phyloP scores from a whole-genome alignment of 768 basidiomycete species.

The Antrodiella citrinella region DNA sequence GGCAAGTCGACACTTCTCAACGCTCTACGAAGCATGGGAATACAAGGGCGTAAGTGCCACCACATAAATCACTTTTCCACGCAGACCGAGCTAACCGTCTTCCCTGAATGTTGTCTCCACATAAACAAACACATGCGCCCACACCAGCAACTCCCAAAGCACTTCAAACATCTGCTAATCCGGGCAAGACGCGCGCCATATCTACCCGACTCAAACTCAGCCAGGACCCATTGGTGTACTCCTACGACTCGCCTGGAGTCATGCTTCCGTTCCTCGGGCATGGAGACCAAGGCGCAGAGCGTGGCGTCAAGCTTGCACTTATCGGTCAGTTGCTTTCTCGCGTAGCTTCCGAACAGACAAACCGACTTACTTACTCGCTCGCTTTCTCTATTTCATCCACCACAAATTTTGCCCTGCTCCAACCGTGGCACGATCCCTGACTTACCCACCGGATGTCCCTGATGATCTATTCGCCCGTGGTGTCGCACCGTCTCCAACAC shows the following conservation, averaged over 20 bases:
- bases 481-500: neutral
- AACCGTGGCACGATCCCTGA: no score
- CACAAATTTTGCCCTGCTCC: neutral
- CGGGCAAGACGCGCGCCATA: constrained; percentile 83
- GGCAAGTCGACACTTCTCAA: constrained; percentile 95
- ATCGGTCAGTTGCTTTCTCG: constrained; percentile 57
- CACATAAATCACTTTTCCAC: neutral
- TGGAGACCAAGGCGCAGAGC: constrained; percentile 80
- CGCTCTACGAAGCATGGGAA: constrained; percentile 78
- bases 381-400: neutral
- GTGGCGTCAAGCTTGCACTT: constrained; percentile 86
- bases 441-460: neutral
- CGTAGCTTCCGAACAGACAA: neutral
- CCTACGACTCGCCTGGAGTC: constrained; percentile 93
- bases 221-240: constrained; percentile 76
- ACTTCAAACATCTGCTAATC: constrained; percentile 79
- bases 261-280: constrained; percentile 93
- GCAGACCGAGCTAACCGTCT: neutral
- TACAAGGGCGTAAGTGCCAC: constrained; percentile 68
- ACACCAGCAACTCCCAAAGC: constrained; percentile 73
- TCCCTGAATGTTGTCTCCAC: neutral
- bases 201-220: constrained; percentile 86
- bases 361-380: neutral
- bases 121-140: neutral
- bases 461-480: neutral